Percentiles rank a stretch among this genome's conserved stretches.
These are phyloP conservation scores for Alternaria angustiovoidea DNA, from an alignment of 2,329 filamentous ascomycete genomes.

Conservation along the genomic window DNA sequence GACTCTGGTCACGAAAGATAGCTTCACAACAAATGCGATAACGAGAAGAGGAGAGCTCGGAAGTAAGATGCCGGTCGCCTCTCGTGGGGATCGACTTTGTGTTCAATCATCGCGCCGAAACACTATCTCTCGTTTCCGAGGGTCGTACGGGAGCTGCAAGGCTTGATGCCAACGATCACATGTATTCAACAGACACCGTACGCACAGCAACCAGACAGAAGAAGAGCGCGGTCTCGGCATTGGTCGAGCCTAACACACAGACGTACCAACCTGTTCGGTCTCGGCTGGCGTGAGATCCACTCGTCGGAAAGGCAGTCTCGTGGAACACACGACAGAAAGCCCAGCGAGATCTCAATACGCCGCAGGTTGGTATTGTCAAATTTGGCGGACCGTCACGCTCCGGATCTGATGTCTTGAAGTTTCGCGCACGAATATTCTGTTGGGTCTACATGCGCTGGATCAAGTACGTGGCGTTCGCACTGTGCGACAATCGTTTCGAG, in stretches of 20 bases:
- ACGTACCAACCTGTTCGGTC: conserved; percentile 43
- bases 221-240: conserved; percentile 51
- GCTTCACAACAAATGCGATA: conserved; percentile 57
- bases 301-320: conserved; percentile 63
- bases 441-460: conserved; percentile 36
- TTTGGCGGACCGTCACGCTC: conserved; percentile 51
- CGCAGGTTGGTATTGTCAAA: conserved; percentile 38
- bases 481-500: conserved; percentile 21
- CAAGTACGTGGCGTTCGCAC: conserved; percentile 35
- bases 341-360: conserved; percentile 63
- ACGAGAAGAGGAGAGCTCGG: conserved; percentile 56
- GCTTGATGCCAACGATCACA: conserved; percentile 44
- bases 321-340: conserved; percentile 23
- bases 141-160: conserved; percentile 44
- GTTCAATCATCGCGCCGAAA: conserved; percentile 51
- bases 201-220: conserved; percentile 34
- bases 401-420: conserved; percentile 38
- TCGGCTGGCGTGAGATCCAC: conserved; percentile 55
- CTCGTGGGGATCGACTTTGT: conserved; percentile 60
- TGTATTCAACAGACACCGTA: conserved; percentile 40
- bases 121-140: conserved; percentile 17
- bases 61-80: conserved; percentile 62
- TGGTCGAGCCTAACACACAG: conserved; percentile 56
- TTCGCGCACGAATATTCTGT: conserved; percentile 9
- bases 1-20: conserved; percentile 71